A percentile compares a stretch with the other conserved stretches of the same genome.
Conservation (phyloP, 2,329 filamentous ascomycete genomes). For the Plenodomus lindquistii region DNA sequence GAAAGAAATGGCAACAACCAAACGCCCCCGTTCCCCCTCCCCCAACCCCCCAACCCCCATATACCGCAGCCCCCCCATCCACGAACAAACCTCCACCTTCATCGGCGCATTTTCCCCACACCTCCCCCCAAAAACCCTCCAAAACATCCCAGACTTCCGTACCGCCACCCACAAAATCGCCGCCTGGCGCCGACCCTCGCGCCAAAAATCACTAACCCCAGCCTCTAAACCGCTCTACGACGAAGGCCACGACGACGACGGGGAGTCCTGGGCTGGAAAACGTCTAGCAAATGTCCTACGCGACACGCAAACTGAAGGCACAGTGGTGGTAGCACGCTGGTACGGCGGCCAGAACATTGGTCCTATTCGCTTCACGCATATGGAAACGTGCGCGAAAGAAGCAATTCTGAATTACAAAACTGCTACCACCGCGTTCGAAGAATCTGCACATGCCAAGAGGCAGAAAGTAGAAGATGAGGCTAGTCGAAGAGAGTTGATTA, state of each 20-base stretch:
- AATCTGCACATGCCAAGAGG: conserved; percentile 43
- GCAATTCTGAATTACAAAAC: conserved; percentile 51
- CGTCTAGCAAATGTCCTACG: conserved; percentile 53
- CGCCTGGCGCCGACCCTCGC: conserved; percentile 54
- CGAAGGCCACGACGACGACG: conserved; percentile 56
- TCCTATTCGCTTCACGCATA: conserved; percentile 57
- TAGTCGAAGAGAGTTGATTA: conserved; percentile 44
- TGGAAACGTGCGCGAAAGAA: conserved; percentile 54
- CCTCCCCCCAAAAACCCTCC: conserved; percentile 46
- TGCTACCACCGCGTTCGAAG: conserved; percentile 34
- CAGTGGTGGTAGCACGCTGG: conserved; percentile 58
- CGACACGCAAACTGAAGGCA: conserved; percentile 49
- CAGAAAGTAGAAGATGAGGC: conserved; percentile 42
- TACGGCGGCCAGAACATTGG: conserved; percentile 59
- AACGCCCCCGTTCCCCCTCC: conserved; percentile 31
- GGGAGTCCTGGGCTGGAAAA: conserved; percentile 57
- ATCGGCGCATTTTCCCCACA: conserved; percentile 55
- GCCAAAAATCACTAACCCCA: conserved; percentile 51
- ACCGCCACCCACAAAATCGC: conserved; percentile 56
- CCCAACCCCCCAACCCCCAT: conserved; percentile 30
- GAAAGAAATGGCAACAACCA: conserved; percentile 17
- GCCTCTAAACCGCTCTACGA: conserved; percentile 45
- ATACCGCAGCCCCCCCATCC: conserved; percentile 51
- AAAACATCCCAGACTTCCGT: conserved; percentile 49
- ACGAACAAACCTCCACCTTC: conserved; percentile 58